Evolutionary conservation across 2,329 filamentous ascomycete species (phyloP).

Genomic region (Madurella mycetomatis): DNA sequence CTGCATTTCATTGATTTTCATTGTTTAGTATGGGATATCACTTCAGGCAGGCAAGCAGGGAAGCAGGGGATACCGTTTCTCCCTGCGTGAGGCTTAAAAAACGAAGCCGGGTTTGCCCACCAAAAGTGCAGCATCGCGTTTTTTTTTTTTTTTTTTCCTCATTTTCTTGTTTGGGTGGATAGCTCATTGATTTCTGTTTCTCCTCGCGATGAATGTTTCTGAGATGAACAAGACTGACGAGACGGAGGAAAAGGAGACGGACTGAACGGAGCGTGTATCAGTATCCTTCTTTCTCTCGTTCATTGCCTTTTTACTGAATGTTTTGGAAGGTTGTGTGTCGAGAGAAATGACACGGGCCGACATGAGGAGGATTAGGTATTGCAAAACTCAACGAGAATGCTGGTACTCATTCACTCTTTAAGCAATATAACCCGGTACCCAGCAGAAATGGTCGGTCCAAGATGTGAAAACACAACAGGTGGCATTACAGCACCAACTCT

Average conservation of each 20-base stretch:
- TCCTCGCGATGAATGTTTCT: background rate
- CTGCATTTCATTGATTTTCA: background rate
- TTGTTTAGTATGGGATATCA: background rate
- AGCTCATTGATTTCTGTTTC: constrained; percentile 4
- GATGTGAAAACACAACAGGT: background rate
- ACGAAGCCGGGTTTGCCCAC: background rate
- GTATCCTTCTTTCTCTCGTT: constrained; percentile 19
- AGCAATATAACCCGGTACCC: constrained; percentile 12
- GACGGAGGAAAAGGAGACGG: constrained; percentile 1
- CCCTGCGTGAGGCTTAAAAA: background rate
- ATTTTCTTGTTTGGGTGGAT: background rate
- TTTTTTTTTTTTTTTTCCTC: background rate
- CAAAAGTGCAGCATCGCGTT: background rate
- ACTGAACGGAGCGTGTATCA: constrained; percentile 10
- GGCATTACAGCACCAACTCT: background rate
- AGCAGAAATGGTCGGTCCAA: constrained; percentile 1
- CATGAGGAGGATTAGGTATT: background rate
- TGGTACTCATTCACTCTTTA: constrained; percentile 14
- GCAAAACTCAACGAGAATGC: background rate
- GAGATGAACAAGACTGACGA: background rate
- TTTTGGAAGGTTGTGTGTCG: background rate
- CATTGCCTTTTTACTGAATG: constrained; percentile 3
- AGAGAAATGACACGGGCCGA: background rate
- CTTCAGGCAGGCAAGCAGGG: background rate
- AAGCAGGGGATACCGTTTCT: background rate